These are phyloP conservation scores for Rhexocercosporidium sp. DNA, from an alignment of 2,329 filamentous ascomycete species.

Conservation along the genomic window DNA sequence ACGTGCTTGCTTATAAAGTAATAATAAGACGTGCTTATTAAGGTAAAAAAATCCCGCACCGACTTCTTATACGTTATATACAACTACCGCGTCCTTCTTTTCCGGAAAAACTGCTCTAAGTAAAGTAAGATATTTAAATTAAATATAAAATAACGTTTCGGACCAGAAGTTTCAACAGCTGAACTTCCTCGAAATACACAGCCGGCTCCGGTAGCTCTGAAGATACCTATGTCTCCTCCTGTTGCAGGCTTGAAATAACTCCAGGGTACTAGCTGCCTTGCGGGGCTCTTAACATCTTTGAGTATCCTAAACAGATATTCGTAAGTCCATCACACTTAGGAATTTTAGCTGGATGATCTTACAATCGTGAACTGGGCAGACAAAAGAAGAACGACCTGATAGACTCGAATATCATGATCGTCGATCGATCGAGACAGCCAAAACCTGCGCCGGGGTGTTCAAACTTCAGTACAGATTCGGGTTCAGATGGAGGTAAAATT, in stretches of 20 bases:
- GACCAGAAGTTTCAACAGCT: constrained; percentile 6
- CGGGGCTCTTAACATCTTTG: too few species aligned
- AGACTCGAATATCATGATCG: too few species aligned
- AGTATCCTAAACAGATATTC: too few species aligned
- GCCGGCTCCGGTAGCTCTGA: background rate
- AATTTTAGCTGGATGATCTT: too few species aligned
- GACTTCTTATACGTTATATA: background rate
- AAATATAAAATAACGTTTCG: background rate
- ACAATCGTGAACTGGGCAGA: too few species aligned
- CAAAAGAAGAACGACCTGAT: too few species aligned
- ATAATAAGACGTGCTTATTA: background rate
- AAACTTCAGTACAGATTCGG: background rate
- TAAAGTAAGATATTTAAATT: background rate
- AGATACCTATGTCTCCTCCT: constrained; percentile 7
- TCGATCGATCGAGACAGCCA: too few species aligned
- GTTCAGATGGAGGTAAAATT: constrained; percentile 3
- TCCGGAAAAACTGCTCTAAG: background rate
- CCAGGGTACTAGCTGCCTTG: background rate
- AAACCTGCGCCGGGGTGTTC: too few species aligned
- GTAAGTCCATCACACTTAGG: too few species aligned
- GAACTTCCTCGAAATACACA: background rate
- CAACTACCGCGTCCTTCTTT: background rate
- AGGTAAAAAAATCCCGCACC: background rate
- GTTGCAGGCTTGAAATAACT: constrained; percentile 6
- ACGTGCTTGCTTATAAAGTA: background rate